Evolutionary conservation across 177 flowering plant species (phyloP).

Genomic region (Telopea speciosissima): DNA sequence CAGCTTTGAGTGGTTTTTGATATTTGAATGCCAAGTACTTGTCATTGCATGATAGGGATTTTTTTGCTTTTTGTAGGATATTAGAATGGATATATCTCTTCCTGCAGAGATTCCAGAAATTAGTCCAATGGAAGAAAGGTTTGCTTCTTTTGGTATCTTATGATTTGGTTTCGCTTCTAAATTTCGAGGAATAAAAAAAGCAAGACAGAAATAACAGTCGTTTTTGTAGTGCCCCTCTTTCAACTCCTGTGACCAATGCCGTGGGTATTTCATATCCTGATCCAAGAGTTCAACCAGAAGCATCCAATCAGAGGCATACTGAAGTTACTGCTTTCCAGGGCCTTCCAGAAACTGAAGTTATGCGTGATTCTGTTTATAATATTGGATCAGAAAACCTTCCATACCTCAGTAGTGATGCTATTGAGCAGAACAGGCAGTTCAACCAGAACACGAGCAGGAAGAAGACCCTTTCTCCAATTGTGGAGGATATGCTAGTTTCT

Average conservation of each 20-base stretch:
- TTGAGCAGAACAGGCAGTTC: conserved; percentile 18
- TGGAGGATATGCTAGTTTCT: conserved; percentile 26
- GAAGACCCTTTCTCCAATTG: conserved; percentile 31
- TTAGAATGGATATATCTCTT: conserved; percentile 22
- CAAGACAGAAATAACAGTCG: too few relatives aligned
- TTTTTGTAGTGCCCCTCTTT: too few relatives aligned
- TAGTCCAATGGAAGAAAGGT: conserved; percentile 54
- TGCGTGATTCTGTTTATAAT: conserved; percentile 40
- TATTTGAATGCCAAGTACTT: too few relatives aligned
- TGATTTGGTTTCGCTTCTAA: background rate
- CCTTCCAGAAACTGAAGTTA: conserved; percentile 40
- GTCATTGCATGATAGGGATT: background rate
- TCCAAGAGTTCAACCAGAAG: conserved; percentile 1
- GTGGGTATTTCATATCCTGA: too few relatives aligned
- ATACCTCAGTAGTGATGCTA: conserved; percentile 5
- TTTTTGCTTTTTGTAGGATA: conserved; percentile 36
- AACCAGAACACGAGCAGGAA: conserved; percentile 28
- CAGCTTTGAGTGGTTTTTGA: too few relatives aligned
- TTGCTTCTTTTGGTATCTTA: conserved; percentile 16
- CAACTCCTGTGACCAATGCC: too few relatives aligned
- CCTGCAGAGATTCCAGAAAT: conserved; percentile 20
- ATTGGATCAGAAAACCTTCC: conserved; percentile 15
- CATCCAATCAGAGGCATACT: conserved; percentile 5
- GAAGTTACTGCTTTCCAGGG: conserved; percentile 21
- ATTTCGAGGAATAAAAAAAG: too few relatives aligned